These are phyloP conservation scores for Aspergillus novofumigatus DNA, from an alignment of 2,329 filamentous ascomycete species.

Conservation along the genomic window DNA sequence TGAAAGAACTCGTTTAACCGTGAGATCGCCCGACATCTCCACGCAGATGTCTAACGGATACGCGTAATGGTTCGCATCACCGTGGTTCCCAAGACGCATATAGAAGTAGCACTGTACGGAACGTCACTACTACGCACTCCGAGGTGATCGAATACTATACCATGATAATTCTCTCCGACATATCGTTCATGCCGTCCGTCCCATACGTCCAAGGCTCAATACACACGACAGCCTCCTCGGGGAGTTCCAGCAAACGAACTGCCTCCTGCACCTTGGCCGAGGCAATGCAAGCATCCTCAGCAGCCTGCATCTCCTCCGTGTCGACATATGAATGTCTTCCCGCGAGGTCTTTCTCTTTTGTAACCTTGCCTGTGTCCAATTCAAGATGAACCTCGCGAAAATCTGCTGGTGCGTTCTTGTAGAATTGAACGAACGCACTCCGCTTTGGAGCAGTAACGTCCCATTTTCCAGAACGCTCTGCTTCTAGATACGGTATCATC, in stretches of 20 bases:
- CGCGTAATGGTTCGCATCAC: constrained; percentile 55
- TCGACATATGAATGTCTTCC: constrained; percentile 28
- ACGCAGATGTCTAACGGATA: constrained; percentile 54
- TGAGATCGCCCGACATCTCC: constrained; percentile 48
- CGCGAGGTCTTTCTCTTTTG: constrained; percentile 2
- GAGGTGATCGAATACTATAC: constrained; percentile 21
- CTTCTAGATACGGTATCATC: not conserved
- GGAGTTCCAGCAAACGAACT: constrained; percentile 38
- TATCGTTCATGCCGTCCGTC: constrained; percentile 49
- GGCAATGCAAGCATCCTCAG: constrained; percentile 46
- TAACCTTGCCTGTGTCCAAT: not conserved
- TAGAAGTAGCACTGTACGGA: constrained; percentile 31
- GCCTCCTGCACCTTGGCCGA: constrained; percentile 43
- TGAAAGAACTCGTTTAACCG: constrained; percentile 49
- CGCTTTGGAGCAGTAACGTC: not conserved
- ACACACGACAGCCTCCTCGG: constrained; percentile 42
- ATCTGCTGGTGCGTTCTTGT: not conserved
- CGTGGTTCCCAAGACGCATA: constrained; percentile 38
- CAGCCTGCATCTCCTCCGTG: constrained; percentile 45
- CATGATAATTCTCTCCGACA: constrained; percentile 46
- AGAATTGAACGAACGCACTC: not conserved
- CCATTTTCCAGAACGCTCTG: not conserved
- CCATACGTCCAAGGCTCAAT: constrained; percentile 56
- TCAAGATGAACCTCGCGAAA: not conserved
- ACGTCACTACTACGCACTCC: not conserved